Percentiles rank a stretch among this genome's conserved stretches.
Evolutionary conservation across 352 stramenopile species (phyloP).

Genomic region (Phytophthora gonapodyides): DNA sequence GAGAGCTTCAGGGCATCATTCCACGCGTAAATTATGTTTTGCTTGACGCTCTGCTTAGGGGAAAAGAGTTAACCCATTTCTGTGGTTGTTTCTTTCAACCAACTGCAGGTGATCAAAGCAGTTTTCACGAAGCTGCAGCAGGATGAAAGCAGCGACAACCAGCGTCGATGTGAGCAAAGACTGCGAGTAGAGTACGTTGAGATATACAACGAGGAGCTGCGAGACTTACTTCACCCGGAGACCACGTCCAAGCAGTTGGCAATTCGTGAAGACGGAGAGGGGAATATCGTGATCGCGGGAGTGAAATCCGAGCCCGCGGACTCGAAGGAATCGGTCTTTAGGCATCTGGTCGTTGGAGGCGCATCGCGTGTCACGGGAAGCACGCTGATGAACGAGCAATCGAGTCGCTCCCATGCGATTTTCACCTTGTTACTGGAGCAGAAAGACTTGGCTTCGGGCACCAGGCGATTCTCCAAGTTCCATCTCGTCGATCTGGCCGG

Average conservation of each 20-base stretch:
- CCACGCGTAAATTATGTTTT: conserved; percentile 54
- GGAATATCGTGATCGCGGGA: conserved; percentile 80
- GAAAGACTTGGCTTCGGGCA: conserved; percentile 40
- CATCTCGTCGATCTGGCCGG: conserved; percentile 96
- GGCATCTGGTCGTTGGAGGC: conserved; percentile 78
- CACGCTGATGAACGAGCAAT: conserved; percentile 92
- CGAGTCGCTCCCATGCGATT: conserved; percentile 90
- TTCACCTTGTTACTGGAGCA: conserved; percentile 90
- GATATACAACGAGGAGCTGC: conserved; percentile 99
- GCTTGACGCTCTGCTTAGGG: conserved; percentile 9
- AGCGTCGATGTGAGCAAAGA: conserved; percentile 64
- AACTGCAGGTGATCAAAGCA: conserved; percentile 58
- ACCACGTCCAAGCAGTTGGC: conserved; percentile 77
- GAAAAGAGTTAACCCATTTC: conserved; percentile 3
- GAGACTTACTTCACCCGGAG: conserved; percentile 92
- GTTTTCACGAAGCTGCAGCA: conserved; percentile 72
- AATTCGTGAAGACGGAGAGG: conserved; percentile 80
- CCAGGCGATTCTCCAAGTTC: conserved; percentile 88
- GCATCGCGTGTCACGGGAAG: conserved; percentile 82
- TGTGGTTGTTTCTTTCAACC: not conserved
- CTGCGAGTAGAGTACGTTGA: conserved; percentile 96
- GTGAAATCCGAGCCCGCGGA: conserved; percentile 83
- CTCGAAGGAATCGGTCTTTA: conserved; percentile 81
- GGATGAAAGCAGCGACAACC: conserved; percentile 39
- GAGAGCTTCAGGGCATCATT: conserved; percentile 82